phyloP scores from a whole-genome alignment of 768 basidiomycete genomes.

The Hemileccinum impolitum region DNA sequence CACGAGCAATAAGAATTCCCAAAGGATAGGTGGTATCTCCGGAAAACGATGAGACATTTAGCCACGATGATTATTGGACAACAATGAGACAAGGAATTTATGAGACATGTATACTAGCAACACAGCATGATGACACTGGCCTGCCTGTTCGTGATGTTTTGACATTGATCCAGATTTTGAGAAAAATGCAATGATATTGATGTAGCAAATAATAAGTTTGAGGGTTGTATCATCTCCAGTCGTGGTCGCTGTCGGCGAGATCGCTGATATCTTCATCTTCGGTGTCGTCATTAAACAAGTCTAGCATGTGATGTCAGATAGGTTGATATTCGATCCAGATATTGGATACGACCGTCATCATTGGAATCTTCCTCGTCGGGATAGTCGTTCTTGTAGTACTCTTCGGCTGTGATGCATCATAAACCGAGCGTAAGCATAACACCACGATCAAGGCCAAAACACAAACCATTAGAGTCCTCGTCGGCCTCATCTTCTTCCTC shows the following conservation, averaged over 20 bases:
- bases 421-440: not conserved
- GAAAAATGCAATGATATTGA: conserved; percentile 17
- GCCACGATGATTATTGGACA: conserved; percentile 1
- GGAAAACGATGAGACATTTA: not conserved
- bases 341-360: conserved; percentile 37
- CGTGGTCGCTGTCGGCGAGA: conserved; percentile 29
- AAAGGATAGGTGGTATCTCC: not conserved
- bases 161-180: conserved; percentile 18
- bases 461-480: conserved; percentile 79
- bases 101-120: conserved; percentile 19
- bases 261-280: conserved; percentile 43
- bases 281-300: conserved; percentile 55
- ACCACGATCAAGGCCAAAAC: not conserved
- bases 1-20: conserved; percentile 9
- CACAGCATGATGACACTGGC: conserved; percentile 7
- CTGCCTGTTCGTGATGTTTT: conserved; percentile 18
- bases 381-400: conserved; percentile 84
- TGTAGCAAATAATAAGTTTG: conserved; percentile 3
- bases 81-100: conserved; percentile 1
- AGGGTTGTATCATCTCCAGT: conserved; percentile 30
- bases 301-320: conserved; percentile 30
- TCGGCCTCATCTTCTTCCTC: conserved; percentile 74
- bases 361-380: conserved; percentile 63
- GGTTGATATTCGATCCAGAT: not conserved
- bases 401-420: conserved; percentile 53